Conservation (phyloP, 495 filamentous ascomycete genomes). For the Cercophora samala region DNA sequence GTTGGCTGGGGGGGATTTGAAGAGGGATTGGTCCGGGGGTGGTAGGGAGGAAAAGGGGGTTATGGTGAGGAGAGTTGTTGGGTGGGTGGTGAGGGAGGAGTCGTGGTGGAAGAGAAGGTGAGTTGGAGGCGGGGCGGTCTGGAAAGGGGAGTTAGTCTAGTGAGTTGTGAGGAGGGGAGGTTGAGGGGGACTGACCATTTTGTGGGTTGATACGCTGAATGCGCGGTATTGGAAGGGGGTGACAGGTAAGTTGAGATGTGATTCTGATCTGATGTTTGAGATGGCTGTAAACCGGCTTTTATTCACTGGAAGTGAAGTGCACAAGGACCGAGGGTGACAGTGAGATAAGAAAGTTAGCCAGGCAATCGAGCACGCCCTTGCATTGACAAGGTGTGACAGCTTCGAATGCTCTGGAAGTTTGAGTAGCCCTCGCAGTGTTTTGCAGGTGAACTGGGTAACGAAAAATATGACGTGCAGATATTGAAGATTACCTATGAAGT, state of each 20-base stretch:
- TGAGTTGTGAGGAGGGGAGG: not conserved
- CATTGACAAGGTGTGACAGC: not conserved
- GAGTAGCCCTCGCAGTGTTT: not conserved
- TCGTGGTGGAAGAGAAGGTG: slow-evolving; percentile 55
- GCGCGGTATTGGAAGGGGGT: not conserved
- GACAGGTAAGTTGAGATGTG: not conserved
- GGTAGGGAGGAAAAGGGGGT: slow-evolving; percentile 45
- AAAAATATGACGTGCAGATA: not conserved
- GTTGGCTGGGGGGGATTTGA: slow-evolving; percentile 41
- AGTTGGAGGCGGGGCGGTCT: slow-evolving; percentile 34
- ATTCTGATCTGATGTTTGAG: not conserved
- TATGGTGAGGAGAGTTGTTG: slow-evolving; percentile 45
- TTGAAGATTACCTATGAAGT: not conserved
- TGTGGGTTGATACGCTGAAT: not conserved
- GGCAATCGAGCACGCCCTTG: not conserved
- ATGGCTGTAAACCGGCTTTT: not conserved
- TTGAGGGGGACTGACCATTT: not conserved
- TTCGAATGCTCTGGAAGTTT: not conserved
- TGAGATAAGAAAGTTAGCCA: not conserved
- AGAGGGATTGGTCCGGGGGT: slow-evolving; percentile 46
- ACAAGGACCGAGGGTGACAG: not conserved
- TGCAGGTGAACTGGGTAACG: not conserved
- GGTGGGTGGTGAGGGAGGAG: slow-evolving; percentile 44
- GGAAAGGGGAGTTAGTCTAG: not conserved
- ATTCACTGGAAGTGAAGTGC: not conserved